Evolutionary conservation across 805 yeast genomes (phyloP), one percentile per base, ranked within the genome.

Genomic region (Pichia scutulata): DNA sequence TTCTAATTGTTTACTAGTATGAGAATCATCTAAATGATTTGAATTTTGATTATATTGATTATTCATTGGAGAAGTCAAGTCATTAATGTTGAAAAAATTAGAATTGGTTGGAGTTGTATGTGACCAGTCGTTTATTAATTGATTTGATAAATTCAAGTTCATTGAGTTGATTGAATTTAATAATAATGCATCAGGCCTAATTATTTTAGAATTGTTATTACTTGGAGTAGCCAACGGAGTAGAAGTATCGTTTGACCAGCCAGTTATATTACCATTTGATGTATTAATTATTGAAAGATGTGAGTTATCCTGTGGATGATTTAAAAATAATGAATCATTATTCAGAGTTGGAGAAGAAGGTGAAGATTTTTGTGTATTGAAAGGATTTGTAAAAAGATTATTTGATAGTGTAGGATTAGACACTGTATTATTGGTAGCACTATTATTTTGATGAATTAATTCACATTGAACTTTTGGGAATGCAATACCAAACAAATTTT

Each of bases 401-500:
- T 40, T 23, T 7, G 24, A 40, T 7, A 22, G 8, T 4, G 18
- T 21, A 7, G 26, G n/a, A 7, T 21, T 40, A 22, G 42, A 1
- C 14, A 26, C 16, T 19, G 16, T 40, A 19, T 14, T 39, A 30
- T 26, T 43, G 47, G 13, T 26, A 48, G 44, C 24, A 57, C 51
- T 26, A 51, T 42, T 47, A 42, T 21, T 21, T 14, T 49, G 46
- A 24, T 49, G 47, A 21, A 49, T 47, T 14, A 70, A 52, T 52
- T 76, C 80, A 44, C 75, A 71, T 57, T 61, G 51, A 65, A 65
- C 61, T 52, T 71, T 59, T 53, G 68, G 54, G 70, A 76, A 71
- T 24, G 68, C 67, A 44, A 80, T 74, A 8, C 84, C 82, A 65
- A 78, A 78, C 1, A 78, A 64, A 57, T 62, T 71, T 50, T 60